Percentiles rank a stretch among this genome's conserved stretches.
phyloP scores from a whole-genome alignment of 192 early-diverging fungal species.

The Dimargaris verticillata region DNA sequence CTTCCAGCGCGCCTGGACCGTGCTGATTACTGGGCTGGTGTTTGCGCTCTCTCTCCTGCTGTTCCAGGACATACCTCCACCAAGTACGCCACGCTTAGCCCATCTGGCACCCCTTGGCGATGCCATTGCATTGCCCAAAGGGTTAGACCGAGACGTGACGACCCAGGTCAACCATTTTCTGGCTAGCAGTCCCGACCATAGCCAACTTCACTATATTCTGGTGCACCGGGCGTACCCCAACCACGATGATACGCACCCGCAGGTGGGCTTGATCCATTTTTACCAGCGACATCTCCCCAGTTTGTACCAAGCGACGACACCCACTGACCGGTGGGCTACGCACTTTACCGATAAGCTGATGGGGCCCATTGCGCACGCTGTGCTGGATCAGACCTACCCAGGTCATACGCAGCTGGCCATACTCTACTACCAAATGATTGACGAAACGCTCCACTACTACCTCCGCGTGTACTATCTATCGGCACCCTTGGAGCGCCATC shows the following conservation, averaged over 20 bases:
- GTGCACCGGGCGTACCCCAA: not conserved
- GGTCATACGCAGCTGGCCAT: not conserved
- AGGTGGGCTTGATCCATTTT: not conserved
- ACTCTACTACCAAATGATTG: not conserved
- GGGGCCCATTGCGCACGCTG: constrained; percentile 1
- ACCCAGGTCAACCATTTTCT: not conserved
- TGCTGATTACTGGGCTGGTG: not conserved
- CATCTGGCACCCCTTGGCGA: not conserved
- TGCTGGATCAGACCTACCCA: not conserved
- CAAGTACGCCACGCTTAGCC: not conserved
- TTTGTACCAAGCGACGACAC: not conserved
- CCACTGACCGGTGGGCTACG: not conserved
- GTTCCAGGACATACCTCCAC: not conserved
- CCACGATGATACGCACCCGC: not conserved
- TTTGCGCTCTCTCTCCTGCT: not conserved
- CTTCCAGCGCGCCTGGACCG: no score
- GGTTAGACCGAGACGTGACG: not conserved
- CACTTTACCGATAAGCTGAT: not conserved
- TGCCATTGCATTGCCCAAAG: not conserved
- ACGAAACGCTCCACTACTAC: not conserved
- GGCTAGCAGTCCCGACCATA: not conserved
- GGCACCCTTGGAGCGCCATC: not conserved
- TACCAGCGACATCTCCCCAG: not conserved
- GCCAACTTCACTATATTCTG: not conserved
- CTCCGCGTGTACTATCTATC: not conserved